A percentile compares a stretch with the other conserved stretches of the same genome.
phyloP scores from a whole-genome alignment of 2,329 filamentous ascomycete genomes.

The Dichotomopilus funicola region DNA sequence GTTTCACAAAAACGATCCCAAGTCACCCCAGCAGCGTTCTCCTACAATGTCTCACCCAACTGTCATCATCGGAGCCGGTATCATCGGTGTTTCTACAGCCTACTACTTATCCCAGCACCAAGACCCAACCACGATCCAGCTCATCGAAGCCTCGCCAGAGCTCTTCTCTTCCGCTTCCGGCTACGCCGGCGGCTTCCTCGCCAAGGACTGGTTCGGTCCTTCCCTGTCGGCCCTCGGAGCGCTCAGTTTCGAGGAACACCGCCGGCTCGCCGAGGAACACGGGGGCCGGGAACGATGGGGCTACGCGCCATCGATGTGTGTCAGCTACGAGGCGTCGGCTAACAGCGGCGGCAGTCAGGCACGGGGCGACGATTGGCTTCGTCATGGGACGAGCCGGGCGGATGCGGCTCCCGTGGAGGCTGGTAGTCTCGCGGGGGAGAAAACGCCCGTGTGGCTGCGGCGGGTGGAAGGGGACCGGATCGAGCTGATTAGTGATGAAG shows the following conservation, averaged over 20 bases:
- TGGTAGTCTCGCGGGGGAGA: neutral
- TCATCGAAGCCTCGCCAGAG: constrained; percentile 41
- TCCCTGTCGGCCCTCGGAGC: constrained; percentile 52
- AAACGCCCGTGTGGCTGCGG: constrained; percentile 52
- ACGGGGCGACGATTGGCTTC: constrained; percentile 58
- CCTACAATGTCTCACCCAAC: constrained; percentile 46
- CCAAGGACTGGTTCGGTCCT: constrained; percentile 63
- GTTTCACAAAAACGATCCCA: neutral
- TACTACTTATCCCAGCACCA: constrained; percentile 58
- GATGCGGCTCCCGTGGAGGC: constrained; percentile 27
- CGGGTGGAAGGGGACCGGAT: constrained; percentile 47
- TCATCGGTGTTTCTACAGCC: constrained; percentile 64
- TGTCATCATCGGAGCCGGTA: constrained; percentile 62
- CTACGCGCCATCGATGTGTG: constrained; percentile 48
- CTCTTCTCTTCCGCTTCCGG: constrained; percentile 71
- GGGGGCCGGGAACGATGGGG: constrained; percentile 49
- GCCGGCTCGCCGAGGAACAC: constrained; percentile 53
- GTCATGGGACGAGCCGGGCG: constrained; percentile 49
- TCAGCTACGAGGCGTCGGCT: constrained; percentile 40
- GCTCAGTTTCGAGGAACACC: constrained; percentile 65
- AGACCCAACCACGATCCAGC: constrained; percentile 37
- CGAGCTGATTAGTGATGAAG: constrained; percentile 55
- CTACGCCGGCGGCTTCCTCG: constrained; percentile 67
- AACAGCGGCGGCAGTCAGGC: constrained; percentile 33
- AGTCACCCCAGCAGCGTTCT: neutral